A percentile compares a stretch with the other conserved stretches of the same genome.
Conservation (phyloP, 2,329 filamentous ascomycete species). For the Talaromyces sp. region DNA sequence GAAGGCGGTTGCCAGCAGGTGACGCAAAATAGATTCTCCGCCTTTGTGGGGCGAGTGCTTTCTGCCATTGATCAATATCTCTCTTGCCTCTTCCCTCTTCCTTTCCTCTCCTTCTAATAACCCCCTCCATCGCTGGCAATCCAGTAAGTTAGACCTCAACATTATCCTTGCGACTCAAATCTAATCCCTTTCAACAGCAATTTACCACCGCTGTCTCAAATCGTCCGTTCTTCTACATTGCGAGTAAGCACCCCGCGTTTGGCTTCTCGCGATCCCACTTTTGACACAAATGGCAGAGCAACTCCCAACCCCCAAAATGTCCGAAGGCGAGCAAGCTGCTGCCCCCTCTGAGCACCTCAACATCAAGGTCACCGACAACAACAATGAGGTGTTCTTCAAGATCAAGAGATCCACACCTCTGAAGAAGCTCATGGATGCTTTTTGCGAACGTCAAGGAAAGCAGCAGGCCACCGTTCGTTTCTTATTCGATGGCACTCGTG, state of each 20-base stretch:
- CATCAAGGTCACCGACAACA: constrained; percentile 99
- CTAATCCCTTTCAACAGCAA: background rate
- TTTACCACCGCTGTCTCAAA: background rate
- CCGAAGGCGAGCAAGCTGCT: constrained; percentile 20
- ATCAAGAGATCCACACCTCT: constrained; percentile 96
- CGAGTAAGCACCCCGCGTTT: constrained; percentile 15
- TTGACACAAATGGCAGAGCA: background rate
- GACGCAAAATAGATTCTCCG: constrained; percentile 45
- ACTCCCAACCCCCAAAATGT: constrained; percentile 14
- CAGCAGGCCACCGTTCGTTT: constrained; percentile 82
- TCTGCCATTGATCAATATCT: constrained; percentile 36
- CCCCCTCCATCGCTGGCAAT: constrained; percentile 9
- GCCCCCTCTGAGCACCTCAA: constrained; percentile 80
- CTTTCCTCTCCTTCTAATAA: constrained; percentile 17
- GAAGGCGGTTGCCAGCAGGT: constrained; percentile 14
- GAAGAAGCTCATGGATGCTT: constrained; percentile 97
- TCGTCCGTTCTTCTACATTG: background rate
- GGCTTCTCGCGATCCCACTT: background rate
- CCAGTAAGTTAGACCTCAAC: background rate
- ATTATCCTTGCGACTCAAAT: background rate
- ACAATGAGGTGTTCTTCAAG: constrained; percentile 99
- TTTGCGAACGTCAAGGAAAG: constrained; percentile 96
- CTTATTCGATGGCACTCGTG: constrained; percentile 92
- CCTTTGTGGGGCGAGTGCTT: constrained; percentile 27
- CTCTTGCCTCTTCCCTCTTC: constrained; percentile 21